These are phyloP conservation scores for Thamnidium elegans DNA, from an alignment of 192 early-diverging fungal genomes.

Conservation along the genomic window DNA sequence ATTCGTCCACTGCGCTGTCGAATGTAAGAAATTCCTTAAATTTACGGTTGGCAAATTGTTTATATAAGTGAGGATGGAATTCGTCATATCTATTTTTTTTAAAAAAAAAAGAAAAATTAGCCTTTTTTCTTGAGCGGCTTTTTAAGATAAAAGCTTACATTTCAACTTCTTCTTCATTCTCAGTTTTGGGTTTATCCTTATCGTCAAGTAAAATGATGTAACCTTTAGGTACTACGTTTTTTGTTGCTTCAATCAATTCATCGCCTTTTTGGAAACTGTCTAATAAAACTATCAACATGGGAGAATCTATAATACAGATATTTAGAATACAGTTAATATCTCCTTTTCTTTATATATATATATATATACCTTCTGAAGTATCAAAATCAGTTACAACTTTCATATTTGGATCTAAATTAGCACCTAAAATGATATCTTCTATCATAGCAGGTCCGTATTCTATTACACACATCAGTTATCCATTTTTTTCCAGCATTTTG, in stretches of 20 bases:
- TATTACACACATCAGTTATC: slow-evolving; percentile 1
- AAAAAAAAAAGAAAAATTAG: neutral
- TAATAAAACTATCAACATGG: slow-evolving; percentile 57
- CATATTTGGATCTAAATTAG: slow-evolving; percentile 61
- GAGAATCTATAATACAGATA: slow-evolving; percentile 37
- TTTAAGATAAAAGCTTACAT: slow-evolving; percentile 22
- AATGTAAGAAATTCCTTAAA: slow-evolving; percentile 72
- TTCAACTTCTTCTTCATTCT: slow-evolving; percentile 31
- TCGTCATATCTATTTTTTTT: slow-evolving; percentile 53
- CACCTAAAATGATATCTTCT: slow-evolving; percentile 74
- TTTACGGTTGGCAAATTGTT: slow-evolving; percentile 50
- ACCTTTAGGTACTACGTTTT: slow-evolving; percentile 49
- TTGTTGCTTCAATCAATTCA: slow-evolving; percentile 56
- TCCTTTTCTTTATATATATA: neutral
- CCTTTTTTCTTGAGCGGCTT: neutral
- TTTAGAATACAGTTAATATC: neutral
- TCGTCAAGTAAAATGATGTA: slow-evolving; percentile 57
- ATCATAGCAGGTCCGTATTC: slow-evolving; percentile 86
- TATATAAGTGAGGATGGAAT: slow-evolving; percentile 71
- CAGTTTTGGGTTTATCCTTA: slow-evolving; percentile 37
- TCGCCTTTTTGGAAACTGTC: slow-evolving; percentile 71
- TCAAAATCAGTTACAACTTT: slow-evolving; percentile 63
- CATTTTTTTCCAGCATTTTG: neutral
- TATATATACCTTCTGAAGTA: slow-evolving; percentile 39
- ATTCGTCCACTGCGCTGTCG: slow-evolving; percentile 86